Percentiles rank a stretch among this genome's conserved stretches.
Conservation (phyloP, 2,329 filamentous ascomycete genomes). For the Hortaea werneckii region DNA sequence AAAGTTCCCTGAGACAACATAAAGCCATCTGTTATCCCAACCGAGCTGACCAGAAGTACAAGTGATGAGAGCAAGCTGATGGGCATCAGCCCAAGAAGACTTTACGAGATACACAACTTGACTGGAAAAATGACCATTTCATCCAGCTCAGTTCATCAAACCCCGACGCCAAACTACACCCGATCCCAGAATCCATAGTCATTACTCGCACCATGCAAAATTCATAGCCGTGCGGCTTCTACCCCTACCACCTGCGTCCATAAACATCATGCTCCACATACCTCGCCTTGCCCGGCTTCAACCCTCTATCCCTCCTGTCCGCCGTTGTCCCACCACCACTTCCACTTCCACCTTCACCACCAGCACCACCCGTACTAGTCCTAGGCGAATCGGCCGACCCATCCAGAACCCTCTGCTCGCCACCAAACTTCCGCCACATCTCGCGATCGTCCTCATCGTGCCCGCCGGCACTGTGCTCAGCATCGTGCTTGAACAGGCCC, state of each 20-base stretch:
- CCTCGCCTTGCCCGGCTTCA: constrained; percentile 10
- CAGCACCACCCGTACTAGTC: background rate
- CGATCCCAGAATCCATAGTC: no score
- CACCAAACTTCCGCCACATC: constrained; percentile 26
- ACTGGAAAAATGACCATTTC: constrained; percentile 22
- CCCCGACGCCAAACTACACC: no score
- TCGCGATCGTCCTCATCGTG: constrained; percentile 31
- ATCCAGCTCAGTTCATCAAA: no score
- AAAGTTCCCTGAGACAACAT: no score
- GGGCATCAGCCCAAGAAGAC: no score
- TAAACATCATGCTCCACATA: constrained; percentile 26
- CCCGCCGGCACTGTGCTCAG: constrained; percentile 22
- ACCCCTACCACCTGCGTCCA: constrained; percentile 24
- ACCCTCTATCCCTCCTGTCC: constrained; percentile 3
- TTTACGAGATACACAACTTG: no score
- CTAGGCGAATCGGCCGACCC: constrained; percentile 1
- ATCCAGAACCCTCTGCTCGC: constrained; percentile 27
- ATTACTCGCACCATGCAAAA: no score
- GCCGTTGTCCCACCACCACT: constrained; percentile 1
- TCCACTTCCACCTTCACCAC: constrained; percentile 1
- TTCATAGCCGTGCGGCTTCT: no score
- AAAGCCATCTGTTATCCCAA: no score
- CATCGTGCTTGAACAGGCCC: constrained; percentile 70
- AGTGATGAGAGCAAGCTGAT: no score
- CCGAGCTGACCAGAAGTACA: no score